These are phyloP conservation scores for Annulohypoxylon nitens DNA, from an alignment of 495 filamentous ascomycete genomes.

Conservation along the genomic window DNA sequence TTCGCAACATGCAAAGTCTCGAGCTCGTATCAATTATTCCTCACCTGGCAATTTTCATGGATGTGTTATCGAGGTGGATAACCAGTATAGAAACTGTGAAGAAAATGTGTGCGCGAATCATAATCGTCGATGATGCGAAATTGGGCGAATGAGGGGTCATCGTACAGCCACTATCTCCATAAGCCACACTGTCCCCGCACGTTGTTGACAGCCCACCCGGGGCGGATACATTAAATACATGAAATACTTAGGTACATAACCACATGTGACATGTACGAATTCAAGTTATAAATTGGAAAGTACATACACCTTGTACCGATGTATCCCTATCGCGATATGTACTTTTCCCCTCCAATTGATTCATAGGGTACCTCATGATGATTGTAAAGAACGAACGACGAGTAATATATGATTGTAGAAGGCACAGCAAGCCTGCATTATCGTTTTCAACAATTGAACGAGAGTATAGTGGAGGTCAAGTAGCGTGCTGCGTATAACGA, in stretches of 20 bases:
- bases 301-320: background rate
- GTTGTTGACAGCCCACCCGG: conserved; percentile 15
- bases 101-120: background rate
- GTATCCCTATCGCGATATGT: conserved; percentile 20
- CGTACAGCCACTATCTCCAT: conserved; percentile 7
- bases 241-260: background rate
- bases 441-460: background rate
- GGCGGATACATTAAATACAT: background rate
- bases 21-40: conserved; percentile 15
- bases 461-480: background rate
- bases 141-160: background rate
- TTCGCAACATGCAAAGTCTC: background rate
- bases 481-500: conserved; percentile 2
- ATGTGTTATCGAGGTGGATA: conserved; percentile 13
- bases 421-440: background rate
- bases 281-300: too few relatives aligned
- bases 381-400: conserved; percentile 19
- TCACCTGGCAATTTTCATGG: background rate
- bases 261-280: background rate
- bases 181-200: conserved; percentile 26
- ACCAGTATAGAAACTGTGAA: background rate
- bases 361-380: conserved; percentile 26
- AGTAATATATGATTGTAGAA: conserved; percentile 8
- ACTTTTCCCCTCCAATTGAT: conserved; percentile 19
- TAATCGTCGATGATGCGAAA: background rate